These are phyloP conservation scores for Rhizopogon salebrosus DNA, from an alignment of 768 basidiomycete genomes.

Conservation along the genomic window DNA sequence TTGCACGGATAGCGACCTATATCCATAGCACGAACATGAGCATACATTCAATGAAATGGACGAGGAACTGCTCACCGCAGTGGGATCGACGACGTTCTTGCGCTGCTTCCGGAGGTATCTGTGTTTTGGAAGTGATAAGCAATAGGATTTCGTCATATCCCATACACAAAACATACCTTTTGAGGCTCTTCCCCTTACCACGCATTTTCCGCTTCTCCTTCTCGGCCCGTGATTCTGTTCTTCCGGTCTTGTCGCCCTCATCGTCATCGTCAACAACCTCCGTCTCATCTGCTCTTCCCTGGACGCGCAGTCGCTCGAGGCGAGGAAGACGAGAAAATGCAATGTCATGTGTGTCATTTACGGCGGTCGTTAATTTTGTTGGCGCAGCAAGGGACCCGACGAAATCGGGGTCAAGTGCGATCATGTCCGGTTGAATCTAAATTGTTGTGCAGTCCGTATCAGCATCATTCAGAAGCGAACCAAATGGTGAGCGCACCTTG, in stretches of 20 bases:
- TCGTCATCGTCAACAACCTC: conserved; percentile 37
- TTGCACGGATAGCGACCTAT: conserved; percentile 60
- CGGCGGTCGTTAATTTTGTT: conserved; percentile 49
- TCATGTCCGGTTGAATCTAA: conserved; percentile 89
- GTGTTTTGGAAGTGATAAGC: background rate
- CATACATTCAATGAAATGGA: background rate
- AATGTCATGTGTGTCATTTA: conserved; percentile 39
- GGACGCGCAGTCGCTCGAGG: conserved; percentile 67
- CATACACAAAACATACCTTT: conserved; percentile 40
- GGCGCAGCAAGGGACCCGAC: conserved; percentile 65
- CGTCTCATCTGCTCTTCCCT: conserved; percentile 70
- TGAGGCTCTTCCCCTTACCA: conserved; percentile 82
- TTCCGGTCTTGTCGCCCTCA: conserved; percentile 32
- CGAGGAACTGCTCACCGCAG: conserved; percentile 39
- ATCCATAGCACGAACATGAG: background rate
- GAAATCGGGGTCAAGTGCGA: conserved; percentile 75
- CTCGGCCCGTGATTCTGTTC: conserved; percentile 14
- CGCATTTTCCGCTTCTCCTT: conserved; percentile 78
- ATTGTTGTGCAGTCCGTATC: background rate
- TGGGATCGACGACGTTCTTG: conserved; percentile 91
- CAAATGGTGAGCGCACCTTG: conserved; percentile 47
- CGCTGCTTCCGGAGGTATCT: conserved; percentile 83
- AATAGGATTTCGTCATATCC: background rate
- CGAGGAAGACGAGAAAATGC: conserved; percentile 74
- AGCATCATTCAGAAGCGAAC: background rate